Percentiles rank a stretch among this genome's conserved stretches.
phyloP scores from a whole-genome alignment of 805 yeast species.

The Starmerella geochares region DNA sequence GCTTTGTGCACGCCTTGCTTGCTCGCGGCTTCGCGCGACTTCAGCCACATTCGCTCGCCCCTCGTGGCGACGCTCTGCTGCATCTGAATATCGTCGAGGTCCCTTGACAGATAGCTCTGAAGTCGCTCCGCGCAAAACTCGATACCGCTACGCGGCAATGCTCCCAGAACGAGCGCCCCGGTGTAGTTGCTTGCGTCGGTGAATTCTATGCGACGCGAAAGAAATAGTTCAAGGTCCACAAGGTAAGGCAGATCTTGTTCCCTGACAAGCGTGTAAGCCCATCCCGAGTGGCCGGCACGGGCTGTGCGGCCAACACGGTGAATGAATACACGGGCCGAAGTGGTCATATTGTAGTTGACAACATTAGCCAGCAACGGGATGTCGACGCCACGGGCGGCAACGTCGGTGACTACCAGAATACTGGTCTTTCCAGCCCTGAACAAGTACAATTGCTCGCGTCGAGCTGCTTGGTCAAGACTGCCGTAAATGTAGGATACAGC shows the following conservation, averaged over 20 bases:
- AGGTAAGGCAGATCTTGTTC: constrained; percentile 84
- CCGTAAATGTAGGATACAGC: constrained; percentile 87
- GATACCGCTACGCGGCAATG: constrained; percentile 60
- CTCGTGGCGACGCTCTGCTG: constrained; percentile 63
- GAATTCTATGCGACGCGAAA: constrained; percentile 62
- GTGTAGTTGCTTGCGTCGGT: constrained; percentile 52
- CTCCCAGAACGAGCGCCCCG: constrained; percentile 70
- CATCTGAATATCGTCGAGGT: constrained; percentile 53
- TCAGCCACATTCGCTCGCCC: constrained; percentile 79
- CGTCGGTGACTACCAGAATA: constrained; percentile 92
- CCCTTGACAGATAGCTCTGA: constrained; percentile 47
- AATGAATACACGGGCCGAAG: constrained; percentile 83
- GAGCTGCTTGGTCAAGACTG: constrained; percentile 86
- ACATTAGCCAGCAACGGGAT: constrained; percentile 94
- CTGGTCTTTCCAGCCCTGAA: constrained; percentile 78
- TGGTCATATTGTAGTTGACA: constrained; percentile 80
- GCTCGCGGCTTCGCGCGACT: constrained; percentile 81
- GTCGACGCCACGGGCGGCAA: constrained; percentile 92
- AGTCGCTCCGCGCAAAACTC: constrained; percentile 67
- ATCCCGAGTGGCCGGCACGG: constrained; percentile 94
- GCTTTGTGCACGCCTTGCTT: constrained; percentile 75
- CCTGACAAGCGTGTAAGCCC: constrained; percentile 87
- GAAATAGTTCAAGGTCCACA: constrained; percentile 76
- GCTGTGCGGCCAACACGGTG: constrained; percentile 99
- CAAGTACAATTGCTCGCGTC: constrained; percentile 75